Evolutionary conservation across 106 monocot genomes (phyloP).

Genomic region (Phalaenopsis aphrodite): DNA sequence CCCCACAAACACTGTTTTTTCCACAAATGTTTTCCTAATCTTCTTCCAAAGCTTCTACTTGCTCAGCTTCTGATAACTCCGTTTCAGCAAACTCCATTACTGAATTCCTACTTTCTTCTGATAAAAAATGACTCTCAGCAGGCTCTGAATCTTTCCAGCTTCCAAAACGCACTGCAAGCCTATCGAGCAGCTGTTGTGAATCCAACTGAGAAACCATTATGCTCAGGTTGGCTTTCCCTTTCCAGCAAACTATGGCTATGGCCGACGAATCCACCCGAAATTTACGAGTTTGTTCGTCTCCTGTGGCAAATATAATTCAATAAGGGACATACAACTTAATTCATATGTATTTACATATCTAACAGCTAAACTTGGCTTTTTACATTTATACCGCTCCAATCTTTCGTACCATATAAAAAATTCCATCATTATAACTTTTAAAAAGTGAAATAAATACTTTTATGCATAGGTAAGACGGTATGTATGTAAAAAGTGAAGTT

Average conservation of each 20-base stretch:
- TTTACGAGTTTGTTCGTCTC: slow-evolving; percentile 11
- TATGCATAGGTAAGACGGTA: too few species aligned
- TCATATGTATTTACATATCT: too few species aligned
- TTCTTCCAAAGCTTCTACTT: background rate
- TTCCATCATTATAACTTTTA: too few species aligned
- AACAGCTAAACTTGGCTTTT: too few species aligned
- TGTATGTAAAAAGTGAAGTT: too few species aligned
- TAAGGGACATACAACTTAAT: background rate
- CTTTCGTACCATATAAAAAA: too few species aligned
- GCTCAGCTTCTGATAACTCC: background rate
- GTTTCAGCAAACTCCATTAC: background rate
- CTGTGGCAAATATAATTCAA: slow-evolving; percentile 19
- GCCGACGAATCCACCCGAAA: slow-evolving; percentile 36
- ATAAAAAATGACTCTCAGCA: background rate
- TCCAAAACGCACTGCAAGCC: slow-evolving; percentile 48
- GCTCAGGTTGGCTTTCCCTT: slow-evolving; percentile 81
- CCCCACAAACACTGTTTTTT: too few species aligned
- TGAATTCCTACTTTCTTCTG: background rate
- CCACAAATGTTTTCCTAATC: background rate
- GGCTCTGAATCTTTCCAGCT: background rate
- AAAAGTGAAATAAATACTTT: too few species aligned
- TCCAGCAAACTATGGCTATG: slow-evolving; percentile 89
- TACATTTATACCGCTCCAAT: too few species aligned
- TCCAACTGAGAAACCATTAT: slow-evolving; percentile 82
- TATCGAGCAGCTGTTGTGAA: slow-evolving; percentile 61